Evolutionary conservation across 2,329 filamentous ascomycete genomes (phyloP).

Genomic region (Pseudogymnoascus sp.): DNA sequence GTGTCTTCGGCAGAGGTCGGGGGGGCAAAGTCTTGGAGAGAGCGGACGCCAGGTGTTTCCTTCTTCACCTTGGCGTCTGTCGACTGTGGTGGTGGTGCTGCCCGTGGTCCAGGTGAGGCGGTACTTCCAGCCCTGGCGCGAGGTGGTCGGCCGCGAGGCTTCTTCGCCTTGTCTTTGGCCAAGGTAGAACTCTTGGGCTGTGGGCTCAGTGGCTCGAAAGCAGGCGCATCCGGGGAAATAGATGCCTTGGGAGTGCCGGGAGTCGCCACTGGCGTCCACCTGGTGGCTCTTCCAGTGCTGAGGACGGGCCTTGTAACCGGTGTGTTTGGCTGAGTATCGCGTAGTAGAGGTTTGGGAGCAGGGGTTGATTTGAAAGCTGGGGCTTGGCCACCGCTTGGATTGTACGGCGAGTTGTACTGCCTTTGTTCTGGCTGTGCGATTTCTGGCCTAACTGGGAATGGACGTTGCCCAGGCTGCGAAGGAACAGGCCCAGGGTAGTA

Average conservation of each 20-base stretch:
- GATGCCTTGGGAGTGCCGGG: constrained; percentile 47
- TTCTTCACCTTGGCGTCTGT: constrained; percentile 31
- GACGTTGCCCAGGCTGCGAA: constrained; percentile 10
- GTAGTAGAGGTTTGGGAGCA: constrained; percentile 15
- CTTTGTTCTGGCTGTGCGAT: constrained; percentile 22
- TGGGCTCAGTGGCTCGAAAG: constrained; percentile 53
- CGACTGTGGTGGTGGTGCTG: constrained; percentile 11
- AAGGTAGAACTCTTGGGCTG: constrained; percentile 31
- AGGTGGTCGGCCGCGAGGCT: constrained; percentile 14
- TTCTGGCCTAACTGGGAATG: constrained; percentile 13
- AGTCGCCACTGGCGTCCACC: constrained; percentile 50
- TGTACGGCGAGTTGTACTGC: constrained; percentile 30
- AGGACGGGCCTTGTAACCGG: constrained; percentile 17
- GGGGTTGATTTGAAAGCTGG: constrained; percentile 13
- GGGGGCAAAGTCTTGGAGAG: constrained; percentile 36
- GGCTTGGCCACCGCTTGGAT: constrained; percentile 22
- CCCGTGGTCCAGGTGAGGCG: constrained; percentile 19
- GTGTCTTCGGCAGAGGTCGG: constrained; percentile 11
- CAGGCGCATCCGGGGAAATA: constrained; percentile 42
- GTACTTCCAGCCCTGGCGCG: constrained; percentile 23
- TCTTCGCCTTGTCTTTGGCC: constrained; percentile 12
- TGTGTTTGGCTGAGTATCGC: constrained; percentile 21
- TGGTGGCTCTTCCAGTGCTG: constrained; percentile 40
- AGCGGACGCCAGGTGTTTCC: constrained; percentile 22
- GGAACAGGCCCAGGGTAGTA: constrained; percentile 21